Percentiles rank a stretch among this genome's conserved stretches.
These are phyloP conservation scores for Oryza longistaminata DNA, from an alignment of 176 grass and related monocot species.

Conservation along the genomic window DNA sequence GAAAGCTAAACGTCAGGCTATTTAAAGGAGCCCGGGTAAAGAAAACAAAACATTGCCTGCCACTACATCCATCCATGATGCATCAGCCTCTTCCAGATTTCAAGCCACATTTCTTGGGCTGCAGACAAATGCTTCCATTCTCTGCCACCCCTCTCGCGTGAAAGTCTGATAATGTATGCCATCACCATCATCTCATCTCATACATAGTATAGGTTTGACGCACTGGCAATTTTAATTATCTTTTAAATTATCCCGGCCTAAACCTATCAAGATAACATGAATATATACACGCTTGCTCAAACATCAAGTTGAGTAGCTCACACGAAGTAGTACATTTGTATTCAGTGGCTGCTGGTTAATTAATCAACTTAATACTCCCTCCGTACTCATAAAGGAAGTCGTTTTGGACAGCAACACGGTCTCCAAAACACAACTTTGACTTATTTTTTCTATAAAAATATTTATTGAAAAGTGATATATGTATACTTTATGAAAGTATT, in stretches of 20 bases:
- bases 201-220: neutral
- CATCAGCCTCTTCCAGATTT: slow-evolving; percentile 33
- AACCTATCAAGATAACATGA: neutral
- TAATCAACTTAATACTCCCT: no score
- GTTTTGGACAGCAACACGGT: no score
- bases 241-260: neutral
- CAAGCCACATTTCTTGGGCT: slow-evolving; percentile 34
- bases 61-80: slow-evolving; percentile 3
- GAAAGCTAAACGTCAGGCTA: no score
- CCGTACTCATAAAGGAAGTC: no score
- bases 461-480: no score
- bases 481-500: no score
- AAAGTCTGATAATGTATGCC: neutral
- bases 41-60: neutral
- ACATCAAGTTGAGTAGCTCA: slow-evolving; percentile 23
- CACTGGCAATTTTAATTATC: neutral
- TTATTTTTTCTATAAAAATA: no score
- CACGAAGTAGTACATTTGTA: neutral
- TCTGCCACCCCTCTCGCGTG: slow-evolving; percentile 12
- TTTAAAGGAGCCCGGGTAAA: neutral
- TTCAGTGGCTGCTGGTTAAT: neutral
- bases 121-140: slow-evolving; percentile 23
- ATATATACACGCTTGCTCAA: slow-evolving; percentile 12
- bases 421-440: no score
- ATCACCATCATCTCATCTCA: neutral